Conservation (phyloP, 2,329 filamentous ascomycete genomes). For the Cladosporium colombiae region DNA sequence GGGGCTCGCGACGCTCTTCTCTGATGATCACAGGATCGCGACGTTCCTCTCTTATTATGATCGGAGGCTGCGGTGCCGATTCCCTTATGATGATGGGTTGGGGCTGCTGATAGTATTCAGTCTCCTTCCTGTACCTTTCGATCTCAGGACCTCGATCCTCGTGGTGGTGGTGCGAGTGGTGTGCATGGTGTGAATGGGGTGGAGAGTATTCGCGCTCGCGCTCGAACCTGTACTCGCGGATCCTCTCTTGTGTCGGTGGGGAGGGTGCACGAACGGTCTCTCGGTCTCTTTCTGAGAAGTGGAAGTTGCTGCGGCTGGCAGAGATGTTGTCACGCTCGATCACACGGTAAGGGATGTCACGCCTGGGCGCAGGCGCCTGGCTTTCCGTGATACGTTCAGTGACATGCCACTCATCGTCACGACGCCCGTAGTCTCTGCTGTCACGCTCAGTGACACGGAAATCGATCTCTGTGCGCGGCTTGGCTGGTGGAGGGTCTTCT, state of each 20-base stretch:
- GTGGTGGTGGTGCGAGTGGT: constrained; percentile 39
- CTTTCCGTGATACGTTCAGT: constrained; percentile 43
- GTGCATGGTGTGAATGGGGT: constrained; percentile 41
- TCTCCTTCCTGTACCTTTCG: constrained; percentile 54
- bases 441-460: constrained; percentile 31
- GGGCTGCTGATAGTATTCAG: constrained; percentile 53
- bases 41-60: constrained; percentile 58
- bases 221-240: constrained; percentile 55
- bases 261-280: constrained; percentile 35
- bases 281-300: constrained; percentile 40
- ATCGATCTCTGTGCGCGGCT: constrained; percentile 29
- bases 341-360: constrained; percentile 37
- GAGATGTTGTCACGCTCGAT: constrained; percentile 33
- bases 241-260: constrained; percentile 49
- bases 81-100: constrained; percentile 54
- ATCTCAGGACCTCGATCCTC: constrained; percentile 48
- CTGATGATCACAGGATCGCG: constrained; percentile 50
- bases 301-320: constrained; percentile 39
- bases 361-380: constrained; percentile 29
- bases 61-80: constrained; percentile 45
- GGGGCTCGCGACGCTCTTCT: constrained; percentile 48
- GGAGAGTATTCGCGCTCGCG: constrained; percentile 51
- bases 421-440: constrained; percentile 24
- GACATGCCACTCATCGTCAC: constrained; percentile 37
- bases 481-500: constrained; percentile 23